Conservation (phyloP, 1,284 basidiomycete species). For the Malassezia nana region DNA sequence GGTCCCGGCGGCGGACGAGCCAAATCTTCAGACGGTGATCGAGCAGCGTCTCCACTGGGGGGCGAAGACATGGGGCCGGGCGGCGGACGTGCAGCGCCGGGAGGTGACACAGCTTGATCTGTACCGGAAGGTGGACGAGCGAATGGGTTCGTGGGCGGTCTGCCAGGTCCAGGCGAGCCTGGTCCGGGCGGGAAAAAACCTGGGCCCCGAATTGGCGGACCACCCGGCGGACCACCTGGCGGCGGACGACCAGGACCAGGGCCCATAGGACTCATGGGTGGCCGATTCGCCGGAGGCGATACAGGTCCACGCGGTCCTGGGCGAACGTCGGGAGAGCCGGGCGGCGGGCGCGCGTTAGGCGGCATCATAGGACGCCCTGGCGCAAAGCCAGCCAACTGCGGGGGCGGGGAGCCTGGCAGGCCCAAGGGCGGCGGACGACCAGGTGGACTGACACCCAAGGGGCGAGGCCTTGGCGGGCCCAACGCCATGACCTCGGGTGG, state of each 20-base stretch:
- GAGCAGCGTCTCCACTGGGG: not conserved
- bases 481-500: not conserved
- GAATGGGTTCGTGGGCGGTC: no score
- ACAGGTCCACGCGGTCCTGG: not conserved
- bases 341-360: not conserved
- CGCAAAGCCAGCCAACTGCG: not conserved
- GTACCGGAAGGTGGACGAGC: not conserved
- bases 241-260: not conserved
- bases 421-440: not conserved
- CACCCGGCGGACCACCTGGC: no score
- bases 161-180: no score
- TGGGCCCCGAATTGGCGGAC: no score
- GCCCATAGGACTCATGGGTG: not conserved
- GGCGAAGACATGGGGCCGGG: no score
- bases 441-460: not conserved
- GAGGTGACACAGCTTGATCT: not conserved
- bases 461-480: not conserved
- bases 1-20: no score
- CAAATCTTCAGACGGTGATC: no score
- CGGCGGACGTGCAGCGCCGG: no score
- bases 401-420: not conserved
- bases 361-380: not conserved
- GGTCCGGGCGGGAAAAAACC: no score
- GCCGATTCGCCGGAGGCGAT: not conserved
- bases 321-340: not conserved